phyloP scores from a whole-genome alignment of 345 rosid species.

The Euclidium syriacum region DNA sequence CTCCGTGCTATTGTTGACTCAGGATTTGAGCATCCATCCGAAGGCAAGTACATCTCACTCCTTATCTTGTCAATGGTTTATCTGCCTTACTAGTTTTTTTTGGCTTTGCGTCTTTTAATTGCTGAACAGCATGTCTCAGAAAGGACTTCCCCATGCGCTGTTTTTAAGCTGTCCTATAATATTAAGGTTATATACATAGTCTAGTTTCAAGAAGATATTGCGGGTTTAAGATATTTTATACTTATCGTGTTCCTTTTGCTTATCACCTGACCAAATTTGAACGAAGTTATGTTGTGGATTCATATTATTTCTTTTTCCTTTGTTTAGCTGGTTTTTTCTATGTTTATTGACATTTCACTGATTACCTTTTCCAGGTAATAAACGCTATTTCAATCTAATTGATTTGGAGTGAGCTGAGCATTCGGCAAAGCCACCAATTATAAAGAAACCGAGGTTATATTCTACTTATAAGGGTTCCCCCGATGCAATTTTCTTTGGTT shows the following conservation, averaged over 20 bases:
- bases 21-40: slow-evolving; percentile 98
- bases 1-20: slow-evolving; percentile 97
- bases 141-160: neutral
- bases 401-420: slow-evolving; percentile 59
- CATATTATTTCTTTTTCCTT: neutral
- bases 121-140: neutral
- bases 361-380: slow-evolving; percentile 9
- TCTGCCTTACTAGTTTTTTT: neutral
- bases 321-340: neutral
- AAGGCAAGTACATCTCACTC: slow-evolving; percentile 45
- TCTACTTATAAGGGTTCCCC: slow-evolving; percentile 81
- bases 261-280: neutral
- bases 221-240: neutral
- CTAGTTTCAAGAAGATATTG: neutral
- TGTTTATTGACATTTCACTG: neutral
- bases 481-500: slow-evolving; percentile 73
- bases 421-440: slow-evolving; percentile 58
- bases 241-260: neutral
- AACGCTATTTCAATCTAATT: slow-evolving; percentile 36
- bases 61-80: neutral
- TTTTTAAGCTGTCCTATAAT: neutral
- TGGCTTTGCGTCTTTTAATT: neutral
- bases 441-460: slow-evolving; percentile 57
- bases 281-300: neutral
- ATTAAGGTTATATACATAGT: neutral